These are phyloP conservation scores for Solanum appendiculatum DNA, from an alignment of 257 asterid genomes.

Conservation along the genomic window DNA sequence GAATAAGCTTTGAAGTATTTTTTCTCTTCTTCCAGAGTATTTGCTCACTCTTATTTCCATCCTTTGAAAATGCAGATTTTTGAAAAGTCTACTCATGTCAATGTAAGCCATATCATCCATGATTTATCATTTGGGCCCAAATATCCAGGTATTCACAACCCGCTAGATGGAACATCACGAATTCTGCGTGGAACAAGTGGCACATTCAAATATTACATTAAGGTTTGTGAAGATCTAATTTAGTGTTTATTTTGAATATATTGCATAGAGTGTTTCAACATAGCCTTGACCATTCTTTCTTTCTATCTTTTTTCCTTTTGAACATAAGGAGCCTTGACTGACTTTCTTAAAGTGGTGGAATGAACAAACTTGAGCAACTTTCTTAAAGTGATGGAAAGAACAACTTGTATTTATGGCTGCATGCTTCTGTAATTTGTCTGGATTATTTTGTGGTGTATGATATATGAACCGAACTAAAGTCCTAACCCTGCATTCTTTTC, in stretches of 20 bases:
- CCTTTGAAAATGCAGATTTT: conserved; percentile 49
- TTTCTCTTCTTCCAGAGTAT: background rate
- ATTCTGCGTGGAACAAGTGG: conserved; percentile 82
- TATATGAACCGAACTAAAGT: background rate
- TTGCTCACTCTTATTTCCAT: background rate
- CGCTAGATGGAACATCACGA: conserved; percentile 82
- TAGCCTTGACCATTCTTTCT: background rate
- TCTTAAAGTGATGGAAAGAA: background rate
- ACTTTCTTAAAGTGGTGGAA: background rate
- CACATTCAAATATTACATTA: conserved; percentile 93
- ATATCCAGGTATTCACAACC: conserved; percentile 96
- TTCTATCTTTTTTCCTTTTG: background rate
- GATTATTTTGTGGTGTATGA: background rate
- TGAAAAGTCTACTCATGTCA: conserved; percentile 74
- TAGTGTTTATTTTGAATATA: background rate
- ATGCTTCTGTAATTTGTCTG: background rate
- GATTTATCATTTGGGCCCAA: conserved; percentile 94
- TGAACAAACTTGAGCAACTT: background rate
- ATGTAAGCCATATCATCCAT: conserved; percentile 89
- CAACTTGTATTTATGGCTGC: background rate
- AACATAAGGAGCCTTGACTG: background rate
- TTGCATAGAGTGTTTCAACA: background rate
- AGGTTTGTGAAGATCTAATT: conserved; percentile 37
- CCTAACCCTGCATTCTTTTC: background rate
- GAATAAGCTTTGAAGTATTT: background rate